Evolutionary conservation across 1,284 basidiomycete species (phyloP).

Genomic region (Abortiporus biennis): DNA sequence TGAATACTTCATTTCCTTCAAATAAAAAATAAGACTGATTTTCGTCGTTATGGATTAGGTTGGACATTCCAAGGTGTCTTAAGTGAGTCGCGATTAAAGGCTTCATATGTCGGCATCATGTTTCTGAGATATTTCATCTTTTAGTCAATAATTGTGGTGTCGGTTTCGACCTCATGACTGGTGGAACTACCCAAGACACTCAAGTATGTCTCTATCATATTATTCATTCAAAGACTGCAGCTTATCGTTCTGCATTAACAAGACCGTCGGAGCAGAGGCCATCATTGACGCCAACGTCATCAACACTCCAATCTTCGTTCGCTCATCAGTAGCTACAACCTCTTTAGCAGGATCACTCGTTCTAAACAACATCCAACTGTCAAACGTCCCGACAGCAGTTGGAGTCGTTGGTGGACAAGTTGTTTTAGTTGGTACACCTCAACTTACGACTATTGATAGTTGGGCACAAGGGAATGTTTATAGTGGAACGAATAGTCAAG

Average conservation of each 20-base stretch:
- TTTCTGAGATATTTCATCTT: conserved; percentile 1
- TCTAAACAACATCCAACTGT: conserved; percentile 50
- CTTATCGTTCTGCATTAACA: not conserved
- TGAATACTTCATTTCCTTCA: too few relatives aligned
- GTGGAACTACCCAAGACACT: conserved; percentile 24
- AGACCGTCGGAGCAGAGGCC: conserved; percentile 43
- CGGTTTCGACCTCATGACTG: conserved; percentile 45
- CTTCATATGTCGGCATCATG: not conserved
- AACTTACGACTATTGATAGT: conserved; percentile 46
- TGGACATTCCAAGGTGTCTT: conserved; percentile 39
- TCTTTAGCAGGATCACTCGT: conserved; percentile 46
- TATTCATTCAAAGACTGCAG: not conserved
- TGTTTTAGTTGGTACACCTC: conserved; percentile 47
- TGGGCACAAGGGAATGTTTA: conserved; percentile 74
- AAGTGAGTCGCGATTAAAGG: conserved; percentile 15
- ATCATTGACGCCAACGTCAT: conserved; percentile 55
- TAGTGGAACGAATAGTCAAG: conserved; percentile 34
- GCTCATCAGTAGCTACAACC: conserved; percentile 24
- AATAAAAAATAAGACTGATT: too few relatives aligned
- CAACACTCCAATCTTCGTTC: conserved; percentile 37
- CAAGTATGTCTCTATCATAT: conserved; percentile 15
- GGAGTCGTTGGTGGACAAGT: conserved; percentile 40
- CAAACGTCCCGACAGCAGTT: conserved; percentile 49
- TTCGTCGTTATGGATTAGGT: conserved; percentile 14
- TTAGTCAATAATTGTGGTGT: conserved; percentile 44